phyloP scores from a whole-genome alignment of 345 rosid genomes.

The Lepidium didymum region DNA sequence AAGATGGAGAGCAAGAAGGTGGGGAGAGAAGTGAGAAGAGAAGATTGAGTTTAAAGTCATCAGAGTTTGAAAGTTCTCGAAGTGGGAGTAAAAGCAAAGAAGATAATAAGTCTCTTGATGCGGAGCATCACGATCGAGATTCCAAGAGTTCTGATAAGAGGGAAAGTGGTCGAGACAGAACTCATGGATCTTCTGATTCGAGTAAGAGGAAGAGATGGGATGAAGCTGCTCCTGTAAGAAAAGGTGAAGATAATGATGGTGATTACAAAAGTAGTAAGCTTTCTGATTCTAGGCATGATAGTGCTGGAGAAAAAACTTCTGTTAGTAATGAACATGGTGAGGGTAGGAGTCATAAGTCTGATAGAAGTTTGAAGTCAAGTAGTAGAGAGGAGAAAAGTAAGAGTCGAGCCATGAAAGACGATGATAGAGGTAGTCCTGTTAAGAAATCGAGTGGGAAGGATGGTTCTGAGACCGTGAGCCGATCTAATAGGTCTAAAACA shows the following conservation, averaged over 20 bases:
- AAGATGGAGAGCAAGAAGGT: constrained; percentile 82
- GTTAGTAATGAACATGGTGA: constrained; percentile 52
- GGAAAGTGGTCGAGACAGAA: constrained; percentile 65
- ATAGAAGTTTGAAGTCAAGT: constrained; percentile 50
- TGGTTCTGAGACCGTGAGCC: constrained; percentile 41
- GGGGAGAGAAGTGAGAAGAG: constrained; percentile 68
- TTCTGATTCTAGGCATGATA: constrained; percentile 59
- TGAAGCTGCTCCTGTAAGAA: constrained; percentile 45
- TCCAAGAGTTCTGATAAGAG: constrained; percentile 54
- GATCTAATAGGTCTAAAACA: constrained; percentile 59
- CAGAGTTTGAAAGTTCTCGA: constrained; percentile 47
- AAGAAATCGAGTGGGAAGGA: constrained; percentile 50
- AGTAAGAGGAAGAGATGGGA: constrained; percentile 88
- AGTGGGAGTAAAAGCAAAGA: constrained; percentile 62
- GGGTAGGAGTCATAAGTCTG: constrained; percentile 39
- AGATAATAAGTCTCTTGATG: constrained; percentile 47
- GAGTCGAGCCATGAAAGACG: constrained; percentile 56
- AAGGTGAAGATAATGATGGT: constrained; percentile 43
- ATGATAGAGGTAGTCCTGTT: constrained; percentile 50
- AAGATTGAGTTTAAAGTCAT: constrained; percentile 44
- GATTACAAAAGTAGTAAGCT: constrained; percentile 53
- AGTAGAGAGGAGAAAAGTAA: constrained; percentile 64
- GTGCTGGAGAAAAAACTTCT: constrained; percentile 43
- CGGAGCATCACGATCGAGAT: constrained; percentile 44
- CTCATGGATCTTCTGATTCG: constrained; percentile 50